phyloP scores from a whole-genome alignment of 352 stramenopile genomes.

The Phytophthora pseudosyringae region DNA sequence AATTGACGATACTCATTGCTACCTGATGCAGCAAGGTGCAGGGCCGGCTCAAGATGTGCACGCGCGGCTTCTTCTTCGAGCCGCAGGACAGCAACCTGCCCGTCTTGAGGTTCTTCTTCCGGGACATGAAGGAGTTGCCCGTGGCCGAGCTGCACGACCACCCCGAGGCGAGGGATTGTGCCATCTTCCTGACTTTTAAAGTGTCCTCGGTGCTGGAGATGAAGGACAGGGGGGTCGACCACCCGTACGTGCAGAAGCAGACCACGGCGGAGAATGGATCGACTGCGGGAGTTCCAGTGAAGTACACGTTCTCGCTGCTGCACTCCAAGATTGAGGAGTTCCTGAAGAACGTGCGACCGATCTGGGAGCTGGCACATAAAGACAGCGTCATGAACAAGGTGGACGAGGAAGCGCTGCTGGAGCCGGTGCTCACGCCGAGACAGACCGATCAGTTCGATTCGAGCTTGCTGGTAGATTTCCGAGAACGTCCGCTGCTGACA shows the following conservation, averaged over 20 bases:
- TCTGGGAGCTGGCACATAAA: constrained; percentile 70
- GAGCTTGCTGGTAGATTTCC: constrained; percentile 90
- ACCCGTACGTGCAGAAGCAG: constrained; percentile 78
- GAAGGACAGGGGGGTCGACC: constrained; percentile 86
- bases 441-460: constrained; percentile 90
- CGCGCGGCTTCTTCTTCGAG: constrained; percentile 93
- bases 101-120: constrained; percentile 90
- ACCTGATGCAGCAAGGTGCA: constrained; percentile 66
- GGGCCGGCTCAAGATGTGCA: constrained; percentile 88
- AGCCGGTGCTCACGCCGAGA: constrained; percentile 70
- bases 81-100: constrained; percentile 83
- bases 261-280: constrained; percentile 19
- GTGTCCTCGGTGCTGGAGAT: constrained; percentile 76
- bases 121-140: constrained; percentile 75
- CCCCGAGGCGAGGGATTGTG: constrained; percentile 41
- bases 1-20: constrained; percentile 4
- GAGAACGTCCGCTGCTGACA: constrained; percentile 78
- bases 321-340: constrained; percentile 89
- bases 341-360: constrained; percentile 67
- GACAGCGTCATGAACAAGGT: constrained; percentile 84
- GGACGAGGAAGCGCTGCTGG: constrained; percentile 83
- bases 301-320: constrained; percentile 85
- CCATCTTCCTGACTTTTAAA: constrained; percentile 77
- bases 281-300: constrained; percentile 32
- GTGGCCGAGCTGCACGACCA: constrained; percentile 63